phyloP scores from a whole-genome alignment of 345 rosid genomes.

The Iberis pinnata region DNA sequence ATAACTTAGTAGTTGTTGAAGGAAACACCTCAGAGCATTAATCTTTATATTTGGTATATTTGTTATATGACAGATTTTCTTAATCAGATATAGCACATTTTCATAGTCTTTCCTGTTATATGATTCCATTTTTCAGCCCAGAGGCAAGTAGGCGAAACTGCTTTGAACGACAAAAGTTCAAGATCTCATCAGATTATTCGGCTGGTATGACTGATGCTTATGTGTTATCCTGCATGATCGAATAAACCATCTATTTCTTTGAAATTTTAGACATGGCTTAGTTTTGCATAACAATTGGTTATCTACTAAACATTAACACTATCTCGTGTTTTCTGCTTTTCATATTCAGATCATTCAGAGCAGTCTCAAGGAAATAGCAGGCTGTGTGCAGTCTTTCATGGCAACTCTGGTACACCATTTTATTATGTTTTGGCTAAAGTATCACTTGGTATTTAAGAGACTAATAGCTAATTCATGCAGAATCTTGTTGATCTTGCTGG shows the following conservation, averaged over 20 bases:
- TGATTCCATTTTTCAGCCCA: slow-evolving; percentile 51
- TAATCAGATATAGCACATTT: no score
- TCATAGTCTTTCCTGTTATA: slow-evolving; percentile 4
- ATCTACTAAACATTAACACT: background rate
- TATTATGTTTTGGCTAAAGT: slow-evolving; percentile 12
- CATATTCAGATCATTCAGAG: slow-evolving; percentile 71
- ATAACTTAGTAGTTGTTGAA: slow-evolving; percentile 6
- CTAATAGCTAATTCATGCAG: slow-evolving; percentile 38
- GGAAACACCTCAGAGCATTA: background rate
- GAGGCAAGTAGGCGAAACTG: slow-evolving; percentile 94
- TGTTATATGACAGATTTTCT: no score
- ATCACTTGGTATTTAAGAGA: slow-evolving; percentile 11
- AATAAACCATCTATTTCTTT: no score
- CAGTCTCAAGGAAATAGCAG: slow-evolving; percentile 68
- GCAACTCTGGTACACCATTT: slow-evolving; percentile 73
- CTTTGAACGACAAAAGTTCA: slow-evolving; percentile 87
- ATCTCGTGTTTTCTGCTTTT: slow-evolving; percentile 27
- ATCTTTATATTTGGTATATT: no score
- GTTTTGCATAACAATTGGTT: background rate
- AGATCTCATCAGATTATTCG: slow-evolving; percentile 96
- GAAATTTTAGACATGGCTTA: no score
- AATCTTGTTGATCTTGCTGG: slow-evolving; percentile 99
- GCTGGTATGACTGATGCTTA: slow-evolving; percentile 47
- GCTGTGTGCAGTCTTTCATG: slow-evolving; percentile 64
- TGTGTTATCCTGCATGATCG: no score